Percentiles rank a stretch among this genome's conserved stretches.
Conservation (phyloP, 2,329 filamentous ascomycete species). For the Xylariales sp. region DNA sequence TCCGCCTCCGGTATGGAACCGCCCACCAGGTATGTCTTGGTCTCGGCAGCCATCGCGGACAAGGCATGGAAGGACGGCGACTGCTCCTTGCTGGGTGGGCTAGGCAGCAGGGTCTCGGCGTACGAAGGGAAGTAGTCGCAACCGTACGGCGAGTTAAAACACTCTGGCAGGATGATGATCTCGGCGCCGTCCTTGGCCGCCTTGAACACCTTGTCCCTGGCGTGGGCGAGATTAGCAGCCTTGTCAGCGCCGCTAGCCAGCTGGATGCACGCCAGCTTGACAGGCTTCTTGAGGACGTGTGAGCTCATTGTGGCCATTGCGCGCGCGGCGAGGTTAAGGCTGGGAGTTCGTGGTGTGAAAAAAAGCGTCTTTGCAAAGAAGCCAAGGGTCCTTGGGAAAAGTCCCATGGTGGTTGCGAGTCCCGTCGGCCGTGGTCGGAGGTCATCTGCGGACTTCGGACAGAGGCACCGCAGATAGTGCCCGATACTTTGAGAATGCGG, state of each 20-base stretch:
- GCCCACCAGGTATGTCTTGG: constrained; percentile 77
- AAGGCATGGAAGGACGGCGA: constrained; percentile 86
- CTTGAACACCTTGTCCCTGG: constrained; percentile 76
- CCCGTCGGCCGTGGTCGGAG: constrained; percentile 2
- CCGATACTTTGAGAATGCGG: background rate
- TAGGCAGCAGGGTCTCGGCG: constrained; percentile 79
- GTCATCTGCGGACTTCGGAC: background rate
- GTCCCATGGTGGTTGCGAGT: constrained; percentile 21
- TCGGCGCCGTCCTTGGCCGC: constrained; percentile 73
- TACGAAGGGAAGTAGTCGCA: constrained; percentile 86
- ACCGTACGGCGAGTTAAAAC: constrained; percentile 98
- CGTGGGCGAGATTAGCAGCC: constrained; percentile 73
- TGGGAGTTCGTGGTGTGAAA: constrained; percentile 1
- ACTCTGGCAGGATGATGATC: constrained; percentile 91
- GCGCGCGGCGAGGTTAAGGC: constrained; percentile 13
- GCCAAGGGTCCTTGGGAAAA: constrained; percentile 14
- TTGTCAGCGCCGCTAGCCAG: constrained; percentile 81
- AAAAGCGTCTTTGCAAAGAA: constrained; percentile 12
- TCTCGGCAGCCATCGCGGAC: constrained; percentile 72
- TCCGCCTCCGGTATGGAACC: constrained; percentile 88
- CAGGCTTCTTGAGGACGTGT: constrained; percentile 64
- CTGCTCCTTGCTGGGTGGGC: constrained; percentile 63
- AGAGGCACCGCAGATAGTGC: constrained; percentile 1
- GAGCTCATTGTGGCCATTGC: constrained; percentile 22
- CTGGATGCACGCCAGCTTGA: constrained; percentile 80